phyloP scores from a whole-genome alignment of 2,329 filamentous ascomycete genomes.

The Coniochaeta sp. region DNA sequence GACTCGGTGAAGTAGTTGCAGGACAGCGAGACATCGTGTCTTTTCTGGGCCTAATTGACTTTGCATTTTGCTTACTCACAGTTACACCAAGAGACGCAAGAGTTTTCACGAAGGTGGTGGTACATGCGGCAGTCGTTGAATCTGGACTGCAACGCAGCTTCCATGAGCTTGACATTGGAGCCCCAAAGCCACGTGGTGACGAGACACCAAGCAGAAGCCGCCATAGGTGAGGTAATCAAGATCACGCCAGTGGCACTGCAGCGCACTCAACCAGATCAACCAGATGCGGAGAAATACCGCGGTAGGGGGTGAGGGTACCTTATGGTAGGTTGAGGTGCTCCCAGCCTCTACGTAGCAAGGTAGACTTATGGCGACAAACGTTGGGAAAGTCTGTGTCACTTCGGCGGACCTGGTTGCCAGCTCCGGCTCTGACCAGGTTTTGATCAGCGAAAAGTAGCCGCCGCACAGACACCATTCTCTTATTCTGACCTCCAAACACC shows the following conservation, averaged over 20 bases:
- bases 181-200: neutral
- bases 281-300: neutral
- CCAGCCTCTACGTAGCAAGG: neutral
- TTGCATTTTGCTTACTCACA: neutral
- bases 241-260: neutral
- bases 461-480: neutral
- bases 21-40: neutral
- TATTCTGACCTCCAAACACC: neutral
- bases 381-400: neutral
- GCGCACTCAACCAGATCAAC: neutral
- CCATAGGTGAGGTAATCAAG: too few relatives aligned
- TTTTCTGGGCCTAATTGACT: neutral
- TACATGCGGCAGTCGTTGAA: neutral
- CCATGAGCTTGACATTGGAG: neutral
- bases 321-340: too few relatives aligned
- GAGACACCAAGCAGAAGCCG: too few relatives aligned
- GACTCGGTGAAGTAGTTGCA: neutral
- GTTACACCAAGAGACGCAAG: neutral
- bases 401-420: neutral
- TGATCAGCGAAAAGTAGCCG: neutral
- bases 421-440: neutral
- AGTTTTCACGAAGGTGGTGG: neutral
- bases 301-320: too few relatives aligned
- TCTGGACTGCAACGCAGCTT: neutral
- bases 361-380: neutral